Evolutionary conservation across 164 flowering plant species (phyloP).

Genomic region (Tetrastigma voinierianum): DNA sequence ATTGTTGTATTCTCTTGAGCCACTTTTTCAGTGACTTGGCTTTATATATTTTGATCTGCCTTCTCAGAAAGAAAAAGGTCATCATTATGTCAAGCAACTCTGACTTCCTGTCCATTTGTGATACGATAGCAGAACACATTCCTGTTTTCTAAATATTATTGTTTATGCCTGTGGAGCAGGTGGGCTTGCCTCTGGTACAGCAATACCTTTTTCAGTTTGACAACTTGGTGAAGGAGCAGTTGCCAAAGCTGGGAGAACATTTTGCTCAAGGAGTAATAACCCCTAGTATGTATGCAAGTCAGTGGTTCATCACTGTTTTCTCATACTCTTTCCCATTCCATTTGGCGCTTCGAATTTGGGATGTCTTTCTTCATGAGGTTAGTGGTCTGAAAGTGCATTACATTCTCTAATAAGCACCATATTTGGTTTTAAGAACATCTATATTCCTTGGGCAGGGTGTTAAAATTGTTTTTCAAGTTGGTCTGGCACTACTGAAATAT

Average conservation of each 20-base stretch:
- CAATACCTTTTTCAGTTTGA: conserved; percentile 93
- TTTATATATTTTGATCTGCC: too few relatives aligned
- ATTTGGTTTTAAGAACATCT: not conserved
- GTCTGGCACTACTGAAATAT: conserved; percentile 81
- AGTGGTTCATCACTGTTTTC: conserved; percentile 99
- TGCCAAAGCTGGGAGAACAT: conserved; percentile 95
- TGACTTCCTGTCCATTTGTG: not conserved
- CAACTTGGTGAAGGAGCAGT: conserved; percentile 64
- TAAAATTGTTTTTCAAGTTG: conserved; percentile 87
- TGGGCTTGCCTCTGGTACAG: conserved; percentile 93
- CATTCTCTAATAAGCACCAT: not conserved
- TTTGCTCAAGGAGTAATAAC: conserved; percentile 80
- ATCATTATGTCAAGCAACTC: too few relatives aligned
- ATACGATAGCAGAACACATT: not conserved
- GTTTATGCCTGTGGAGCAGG: conserved; percentile 40
- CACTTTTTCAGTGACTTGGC: too few relatives aligned
- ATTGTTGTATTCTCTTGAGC: too few relatives aligned
- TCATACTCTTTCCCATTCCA: conserved; percentile 98
- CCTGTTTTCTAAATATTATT: not conserved
- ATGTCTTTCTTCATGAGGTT: conserved; percentile 92
- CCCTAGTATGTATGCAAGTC: conserved; percentile 99
- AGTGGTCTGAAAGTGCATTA: conserved; percentile 15
- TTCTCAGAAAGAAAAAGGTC: too few relatives aligned
- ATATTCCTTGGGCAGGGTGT: conserved; percentile 57
- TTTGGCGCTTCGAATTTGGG: conserved; percentile 97